Evolutionary conservation across 192 early-diverging fungal species (phyloP).

Genomic region (Obelidium mucronatum): DNA sequence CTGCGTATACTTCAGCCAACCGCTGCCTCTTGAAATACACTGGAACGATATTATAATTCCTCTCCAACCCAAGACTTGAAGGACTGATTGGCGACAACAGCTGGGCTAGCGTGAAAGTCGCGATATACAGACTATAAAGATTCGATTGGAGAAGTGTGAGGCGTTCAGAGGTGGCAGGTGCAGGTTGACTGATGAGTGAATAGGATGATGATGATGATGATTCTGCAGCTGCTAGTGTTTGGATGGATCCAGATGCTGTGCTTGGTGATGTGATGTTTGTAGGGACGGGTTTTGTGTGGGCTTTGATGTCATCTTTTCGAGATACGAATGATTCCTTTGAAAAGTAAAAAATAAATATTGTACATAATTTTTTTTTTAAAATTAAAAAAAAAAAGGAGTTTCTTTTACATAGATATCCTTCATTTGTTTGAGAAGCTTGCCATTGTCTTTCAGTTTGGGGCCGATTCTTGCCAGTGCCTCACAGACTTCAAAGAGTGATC

Average conservation of each 20-base stretch:
- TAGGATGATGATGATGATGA: no score
- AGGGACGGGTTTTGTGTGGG: neutral
- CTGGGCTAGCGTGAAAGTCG: conserved; percentile 8
- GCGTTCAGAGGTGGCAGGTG: neutral
- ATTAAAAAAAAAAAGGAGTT: neutral
- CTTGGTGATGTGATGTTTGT: neutral
- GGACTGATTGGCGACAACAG: conserved; percentile 3
- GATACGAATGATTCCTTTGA: conserved; percentile 14
- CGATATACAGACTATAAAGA: conserved; percentile 19
- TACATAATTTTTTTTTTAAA: neutral
- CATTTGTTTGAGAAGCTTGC: neutral
- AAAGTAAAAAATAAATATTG: neutral
- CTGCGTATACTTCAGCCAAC: conserved; percentile 18
- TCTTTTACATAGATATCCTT: conserved; percentile 7
- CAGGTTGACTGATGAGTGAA: neutral
- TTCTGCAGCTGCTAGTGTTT: no score
- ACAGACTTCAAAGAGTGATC: conserved; percentile 16
- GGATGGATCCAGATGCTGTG: neutral
- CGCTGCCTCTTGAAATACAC: conserved; percentile 17
- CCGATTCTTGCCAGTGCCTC: conserved; percentile 18
- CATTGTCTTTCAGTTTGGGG: conserved; percentile 3
- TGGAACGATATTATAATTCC: neutral
- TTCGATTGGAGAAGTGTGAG: conserved; percentile 13
- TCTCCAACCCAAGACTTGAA: conserved; percentile 1
- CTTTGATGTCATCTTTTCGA: conserved; percentile 31